These are phyloP conservation scores for Penicillium fuscoglaucum DNA, from an alignment of 2,329 filamentous ascomycete genomes.

Conservation along the genomic window DNA sequence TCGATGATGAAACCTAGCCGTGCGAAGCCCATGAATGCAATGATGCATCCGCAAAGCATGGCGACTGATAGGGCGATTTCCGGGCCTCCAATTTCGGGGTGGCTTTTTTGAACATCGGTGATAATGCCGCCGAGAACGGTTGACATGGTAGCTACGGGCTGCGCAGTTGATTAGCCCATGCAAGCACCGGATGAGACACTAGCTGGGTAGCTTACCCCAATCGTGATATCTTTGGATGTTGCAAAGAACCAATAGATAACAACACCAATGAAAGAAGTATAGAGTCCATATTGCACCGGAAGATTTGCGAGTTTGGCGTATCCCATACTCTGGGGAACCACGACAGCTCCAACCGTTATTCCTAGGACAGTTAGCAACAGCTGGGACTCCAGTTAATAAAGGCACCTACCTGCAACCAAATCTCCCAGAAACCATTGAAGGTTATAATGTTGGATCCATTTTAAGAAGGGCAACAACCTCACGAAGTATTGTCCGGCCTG, in stretches of 20 bases:
- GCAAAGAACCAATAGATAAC: conserved; percentile 94
- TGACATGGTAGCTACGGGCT: conserved; percentile 91
- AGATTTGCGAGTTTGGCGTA: conserved; percentile 81
- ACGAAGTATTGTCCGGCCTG: conserved; percentile 1
- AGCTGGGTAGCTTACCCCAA: conserved; percentile 64
- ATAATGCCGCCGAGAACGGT: conserved; percentile 82
- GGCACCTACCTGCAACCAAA: conserved; percentile 6
- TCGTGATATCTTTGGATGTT: conserved; percentile 95
- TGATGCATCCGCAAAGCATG: conserved; percentile 71
- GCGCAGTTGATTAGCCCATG: not conserved
- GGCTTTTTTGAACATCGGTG: conserved; percentile 55
- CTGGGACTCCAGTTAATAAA: not conserved
- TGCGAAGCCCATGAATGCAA: conserved; percentile 72
- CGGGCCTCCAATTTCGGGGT: conserved; percentile 58
- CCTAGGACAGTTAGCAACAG: conserved; percentile 1
- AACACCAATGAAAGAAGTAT: conserved; percentile 94
- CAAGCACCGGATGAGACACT: not conserved
- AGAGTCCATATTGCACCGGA: conserved; percentile 76
- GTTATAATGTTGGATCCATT: conserved; percentile 13
- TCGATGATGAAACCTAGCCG: conserved; percentile 59
- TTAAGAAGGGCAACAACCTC: conserved; percentile 7
- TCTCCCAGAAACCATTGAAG: conserved; percentile 15
- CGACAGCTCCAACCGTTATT: conserved; percentile 71
- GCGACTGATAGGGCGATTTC: conserved; percentile 74
- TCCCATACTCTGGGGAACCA: conserved; percentile 91